These are phyloP conservation scores for Solanum dulcamara DNA, from an alignment of 257 asterid species.

Conservation along the genomic window DNA sequence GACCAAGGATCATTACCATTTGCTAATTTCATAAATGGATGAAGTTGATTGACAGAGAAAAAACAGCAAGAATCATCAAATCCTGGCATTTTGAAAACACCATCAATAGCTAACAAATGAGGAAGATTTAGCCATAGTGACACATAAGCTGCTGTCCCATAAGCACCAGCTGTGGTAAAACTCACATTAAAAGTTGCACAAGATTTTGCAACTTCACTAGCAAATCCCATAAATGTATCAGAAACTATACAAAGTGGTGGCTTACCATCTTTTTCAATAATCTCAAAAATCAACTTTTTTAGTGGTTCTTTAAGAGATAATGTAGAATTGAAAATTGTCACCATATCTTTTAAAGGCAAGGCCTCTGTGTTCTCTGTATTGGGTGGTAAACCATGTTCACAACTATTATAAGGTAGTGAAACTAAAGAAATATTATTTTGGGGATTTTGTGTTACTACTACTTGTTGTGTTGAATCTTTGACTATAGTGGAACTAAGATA, in stretches of 20 bases:
- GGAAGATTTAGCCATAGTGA: conserved; percentile 78
- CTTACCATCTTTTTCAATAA: conserved; percentile 22
- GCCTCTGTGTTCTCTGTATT: conserved; percentile 68
- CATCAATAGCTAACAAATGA: conserved; percentile 28
- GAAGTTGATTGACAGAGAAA: conserved; percentile 47
- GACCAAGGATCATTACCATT: conserved; percentile 83
- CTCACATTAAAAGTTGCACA: conserved; percentile 31
- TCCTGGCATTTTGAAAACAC: conserved; percentile 40
- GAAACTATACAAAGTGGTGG: conserved; percentile 80
- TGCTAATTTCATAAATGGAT: conserved; percentile 43
- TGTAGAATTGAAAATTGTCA: conserved; percentile 36
- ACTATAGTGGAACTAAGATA: conserved; percentile 34
- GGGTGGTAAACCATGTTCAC: conserved; percentile 58
- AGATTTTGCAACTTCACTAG: conserved; percentile 47
- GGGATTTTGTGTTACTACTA: conserved; percentile 3
- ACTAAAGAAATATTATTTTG: conserved; percentile 17
- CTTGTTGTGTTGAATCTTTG: background rate
- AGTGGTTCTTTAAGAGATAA: conserved; percentile 30
- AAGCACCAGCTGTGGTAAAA: conserved; percentile 80
- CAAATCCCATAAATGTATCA: conserved; percentile 72
- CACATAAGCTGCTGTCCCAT: conserved; percentile 63
- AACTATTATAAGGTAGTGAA: conserved; percentile 43
- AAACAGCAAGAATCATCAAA: conserved; percentile 36
- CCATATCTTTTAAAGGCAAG: conserved; percentile 31
- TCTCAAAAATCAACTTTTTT: conserved; percentile 17